Evolutionary conservation across 768 basidiomycete species (phyloP).

Genomic region (Leccinum subgranulosum): DNA sequence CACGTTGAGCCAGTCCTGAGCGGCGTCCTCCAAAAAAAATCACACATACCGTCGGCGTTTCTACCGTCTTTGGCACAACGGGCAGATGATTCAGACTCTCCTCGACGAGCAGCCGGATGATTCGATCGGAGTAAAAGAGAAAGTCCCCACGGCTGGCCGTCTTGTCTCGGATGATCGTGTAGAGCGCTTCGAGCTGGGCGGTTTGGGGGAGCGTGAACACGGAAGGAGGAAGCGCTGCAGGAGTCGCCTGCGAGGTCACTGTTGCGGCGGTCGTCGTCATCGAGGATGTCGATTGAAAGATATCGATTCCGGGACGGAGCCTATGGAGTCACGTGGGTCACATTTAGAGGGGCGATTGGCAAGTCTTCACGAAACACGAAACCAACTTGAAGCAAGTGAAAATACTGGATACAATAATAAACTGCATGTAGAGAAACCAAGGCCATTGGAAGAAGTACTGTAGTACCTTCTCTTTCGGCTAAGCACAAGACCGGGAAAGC

Average conservation of each 20-base stretch:
- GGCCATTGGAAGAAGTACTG: no score
- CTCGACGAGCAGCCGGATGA: constrained; percentile 80
- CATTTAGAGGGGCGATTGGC: no score
- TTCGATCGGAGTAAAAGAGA: constrained; percentile 91
- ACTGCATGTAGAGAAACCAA: no score
- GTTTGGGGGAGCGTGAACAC: constrained; percentile 91
- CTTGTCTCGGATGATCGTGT: constrained; percentile 92
- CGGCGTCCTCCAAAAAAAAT: not conserved
- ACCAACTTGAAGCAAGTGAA: no score
- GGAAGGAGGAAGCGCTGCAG: constrained; percentile 59
- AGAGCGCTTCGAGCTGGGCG: constrained; percentile 89
- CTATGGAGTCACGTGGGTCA: not conserved
- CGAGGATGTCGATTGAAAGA: not conserved
- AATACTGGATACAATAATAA: no score
- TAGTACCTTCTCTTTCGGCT: no score
- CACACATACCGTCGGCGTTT: constrained; percentile 76
- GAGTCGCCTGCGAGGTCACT: constrained; percentile 33
- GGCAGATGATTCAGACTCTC: constrained; percentile 88
- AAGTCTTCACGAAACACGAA: no score
- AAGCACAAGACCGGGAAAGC: no score
- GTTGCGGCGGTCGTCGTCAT: constrained; percentile 11
- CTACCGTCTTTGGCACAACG: constrained; percentile 70
- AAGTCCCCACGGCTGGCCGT: constrained; percentile 91
- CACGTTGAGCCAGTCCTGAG: not conserved
- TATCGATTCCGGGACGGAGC: not conserved